Evolutionary conservation across 805 yeast genomes (phyloP), one percentile per base, ranked within the genome.

Genomic region (Monosporozyma siamensis): DNA sequence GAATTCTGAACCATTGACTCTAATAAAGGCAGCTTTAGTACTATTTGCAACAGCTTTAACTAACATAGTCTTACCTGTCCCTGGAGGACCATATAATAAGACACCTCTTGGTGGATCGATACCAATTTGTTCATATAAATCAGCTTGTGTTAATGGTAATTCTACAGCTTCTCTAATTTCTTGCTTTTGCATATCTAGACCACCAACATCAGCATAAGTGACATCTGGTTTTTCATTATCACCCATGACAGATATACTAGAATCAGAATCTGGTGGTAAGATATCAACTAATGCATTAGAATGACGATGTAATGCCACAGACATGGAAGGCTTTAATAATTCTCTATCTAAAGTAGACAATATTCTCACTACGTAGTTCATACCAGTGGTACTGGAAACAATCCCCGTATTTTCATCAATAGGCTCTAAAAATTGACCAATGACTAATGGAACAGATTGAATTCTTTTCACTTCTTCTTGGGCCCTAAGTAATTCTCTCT

Each of bases 101-200:
- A 92, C 98, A 56, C 99, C 99, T 53, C 97, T 80, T 49, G 99
- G 99, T 15, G 98, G 98, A 57, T 92, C 97, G 51, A 92, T 89
- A 67, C 99, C 99, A 58, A 92, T 92, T 66, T 92, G 97, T 58
- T 86, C 83, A 67, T 92, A 92, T 51, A 94, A 71, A 56, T 94
- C 98, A 30, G 92, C 94, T 63, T 92, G 97, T 12, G 95, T 83
- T 56, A 92, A 74, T 10, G 98, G 98, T 54, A 92, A 73, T 65
- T 92, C 98, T 12, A 92, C 97, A 2, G 98, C 98, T 68, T 92
- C 99, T 59, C 97, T 78, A 49, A 92, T 92, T 68, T 92, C 99
- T 66, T 94, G 98, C 57, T 92, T 94, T 66, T 92, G 99, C 95
- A 92, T 88, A 64, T 92, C 98, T 61, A 92, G 72, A 32, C 98